A percentile compares a stretch with the other conserved stretches of the same genome.
Conservation (phyloP, 768 basidiomycete species). For the Psilocybe subaeruginosa region DNA sequence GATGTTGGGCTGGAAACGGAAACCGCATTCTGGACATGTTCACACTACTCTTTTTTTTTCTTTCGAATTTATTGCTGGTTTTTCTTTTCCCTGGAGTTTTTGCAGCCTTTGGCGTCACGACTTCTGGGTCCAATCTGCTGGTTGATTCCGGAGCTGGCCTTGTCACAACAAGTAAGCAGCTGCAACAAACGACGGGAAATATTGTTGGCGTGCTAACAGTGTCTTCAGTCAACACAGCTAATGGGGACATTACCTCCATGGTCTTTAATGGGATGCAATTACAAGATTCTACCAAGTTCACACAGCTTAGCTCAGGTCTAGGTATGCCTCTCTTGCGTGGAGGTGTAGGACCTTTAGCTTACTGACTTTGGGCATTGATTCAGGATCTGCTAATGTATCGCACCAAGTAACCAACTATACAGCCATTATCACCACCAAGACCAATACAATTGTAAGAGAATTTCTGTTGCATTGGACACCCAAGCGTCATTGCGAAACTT, state of each 20-base stretch:
- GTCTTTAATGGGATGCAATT: conserved; percentile 48
- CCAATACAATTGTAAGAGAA: conserved; percentile 42
- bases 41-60: background rate
- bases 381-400: conserved; percentile 44
- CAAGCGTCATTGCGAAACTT: background rate
- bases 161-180: conserved; percentile 41
- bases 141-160: conserved; percentile 50
- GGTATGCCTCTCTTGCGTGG: conserved; percentile 26
- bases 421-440: conserved; percentile 43
- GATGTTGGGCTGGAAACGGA: background rate
- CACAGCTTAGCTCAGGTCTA: conserved; percentile 50
- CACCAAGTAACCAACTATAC: conserved; percentile 43
- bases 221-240: conserved; percentile 38
- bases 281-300: conserved; percentile 45
- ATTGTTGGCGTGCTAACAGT: too few species aligned
- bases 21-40: background rate
- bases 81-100: conserved; percentile 32
- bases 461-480: background rate
- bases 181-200: background rate
- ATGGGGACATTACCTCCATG: conserved; percentile 50
- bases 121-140: conserved; percentile 39
- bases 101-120: conserved; percentile 49
- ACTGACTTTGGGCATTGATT: background rate
- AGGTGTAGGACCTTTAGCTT: background rate
- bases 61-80: background rate